These are phyloP conservation scores for Letharia columbiana DNA, from an alignment of 495 filamentous ascomycete species.

Conservation along the genomic window DNA sequence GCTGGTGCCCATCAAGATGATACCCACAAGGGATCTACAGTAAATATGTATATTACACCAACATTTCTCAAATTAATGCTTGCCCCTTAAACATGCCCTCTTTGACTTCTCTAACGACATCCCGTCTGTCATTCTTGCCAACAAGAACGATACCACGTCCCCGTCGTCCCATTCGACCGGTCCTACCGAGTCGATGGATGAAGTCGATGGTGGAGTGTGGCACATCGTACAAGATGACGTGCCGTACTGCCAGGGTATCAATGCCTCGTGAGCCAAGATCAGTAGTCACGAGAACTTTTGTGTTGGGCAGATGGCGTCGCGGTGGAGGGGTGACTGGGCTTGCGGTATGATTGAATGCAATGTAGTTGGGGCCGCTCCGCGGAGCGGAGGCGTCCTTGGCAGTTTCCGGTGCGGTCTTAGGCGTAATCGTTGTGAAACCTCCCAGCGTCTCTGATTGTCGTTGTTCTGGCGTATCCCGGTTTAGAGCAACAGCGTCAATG, in stretches of 20 bases:
- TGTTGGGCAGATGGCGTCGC: conserved; percentile 48
- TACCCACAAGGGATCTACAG: background rate
- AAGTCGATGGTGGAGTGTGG: conserved; percentile 95
- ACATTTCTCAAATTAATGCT: conserved; percentile 59
- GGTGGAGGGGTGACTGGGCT: conserved; percentile 14
- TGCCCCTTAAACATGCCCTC: conserved; percentile 90
- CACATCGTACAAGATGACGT: conserved; percentile 89
- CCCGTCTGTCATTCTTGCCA: conserved; percentile 78
- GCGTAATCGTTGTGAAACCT: conserved; percentile 52
- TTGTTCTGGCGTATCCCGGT: conserved; percentile 66
- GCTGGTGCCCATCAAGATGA: background rate
- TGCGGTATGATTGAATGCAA: conserved; percentile 3
- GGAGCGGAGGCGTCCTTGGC: conserved; percentile 26
- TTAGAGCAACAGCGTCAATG: conserved; percentile 76
- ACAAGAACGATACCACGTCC: conserved; percentile 85
- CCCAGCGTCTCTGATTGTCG: conserved; percentile 66
- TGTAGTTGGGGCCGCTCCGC: conserved; percentile 26
- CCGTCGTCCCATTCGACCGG: conserved; percentile 85
- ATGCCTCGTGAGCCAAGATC: conserved; percentile 89
- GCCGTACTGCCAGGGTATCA: conserved; percentile 84
- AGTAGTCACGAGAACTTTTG: conserved; percentile 86
- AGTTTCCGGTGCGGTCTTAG: conserved; percentile 13
- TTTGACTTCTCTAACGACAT: conserved; percentile 85
- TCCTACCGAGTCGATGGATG: conserved; percentile 85
- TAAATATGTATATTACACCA: background rate